Evolutionary conservation across 495 filamentous ascomycete genomes (phyloP), one percentile per base, ranked within the genome.

Genomic region (Rostrohypoxylon terebratum): DNA sequence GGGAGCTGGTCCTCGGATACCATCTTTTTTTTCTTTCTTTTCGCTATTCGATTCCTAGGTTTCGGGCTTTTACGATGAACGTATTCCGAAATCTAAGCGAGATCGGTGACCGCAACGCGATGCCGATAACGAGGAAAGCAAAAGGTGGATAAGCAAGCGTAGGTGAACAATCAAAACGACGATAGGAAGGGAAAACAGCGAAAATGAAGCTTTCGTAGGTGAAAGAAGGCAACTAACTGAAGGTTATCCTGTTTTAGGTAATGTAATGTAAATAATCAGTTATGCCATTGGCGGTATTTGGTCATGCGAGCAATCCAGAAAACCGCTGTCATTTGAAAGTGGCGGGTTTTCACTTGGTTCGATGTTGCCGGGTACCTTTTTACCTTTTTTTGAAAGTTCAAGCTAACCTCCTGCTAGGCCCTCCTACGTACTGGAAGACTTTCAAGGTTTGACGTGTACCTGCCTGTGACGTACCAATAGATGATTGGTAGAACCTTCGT

Each of bases 1-100:
- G 85, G 81, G 18, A 86, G 69, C 16, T 78, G 74, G 55, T 87
- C 85, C 68, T 87, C 83, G 38, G 83, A 85, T 31, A 77, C 80
- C 77, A 83, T 83, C 45, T 7, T 67, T 23, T 38, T n/a, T n/a
- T n/a, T 28, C 28, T 28, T 28, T 28, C 28, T 14, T 28, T 21
- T 59, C 16, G 3, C 25, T 59, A 34, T 34, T 16, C n/a, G 14
- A 36, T 55, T 23, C 23, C 8, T 5, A 9, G 2, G 1, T 54
- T 34, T 23, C 25, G 9, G 6, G 20, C 23, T 33, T n/a, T 8
- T 16, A 25, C 50, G n/a, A 50, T 53, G 31, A 59, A 54, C 53
- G 42, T 62, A 20, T 36, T 9, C 47, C 21, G 5, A 1, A 20
- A 23, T 9, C 55, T n/a, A 9, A 1, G 31, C 9, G 31, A 31